Percentiles rank a stretch among this genome's conserved stretches.
Conservation (phyloP, 2,329 filamentous ascomycete genomes). For the Cladosporium sp. region DNA sequence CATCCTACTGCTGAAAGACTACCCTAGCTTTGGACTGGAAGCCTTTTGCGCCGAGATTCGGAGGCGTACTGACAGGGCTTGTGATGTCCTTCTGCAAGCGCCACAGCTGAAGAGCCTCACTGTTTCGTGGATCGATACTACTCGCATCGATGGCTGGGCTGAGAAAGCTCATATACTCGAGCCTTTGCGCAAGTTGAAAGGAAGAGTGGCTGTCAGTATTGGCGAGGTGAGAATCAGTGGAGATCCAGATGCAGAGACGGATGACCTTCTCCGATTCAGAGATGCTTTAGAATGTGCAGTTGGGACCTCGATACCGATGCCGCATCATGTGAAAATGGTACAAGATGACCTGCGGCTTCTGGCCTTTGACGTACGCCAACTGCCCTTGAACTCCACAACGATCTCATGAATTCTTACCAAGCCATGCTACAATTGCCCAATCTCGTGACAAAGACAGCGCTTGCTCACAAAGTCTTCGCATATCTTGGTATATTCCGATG, state of each 20-base stretch:
- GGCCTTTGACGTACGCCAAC: conserved; percentile 26
- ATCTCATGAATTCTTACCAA: neutral
- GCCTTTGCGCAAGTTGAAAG: conserved; percentile 18
- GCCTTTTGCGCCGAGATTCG: conserved; percentile 29
- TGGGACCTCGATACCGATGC: conserved; percentile 13
- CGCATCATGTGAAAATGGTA: conserved; percentile 12
- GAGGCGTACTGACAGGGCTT: conserved; percentile 24
- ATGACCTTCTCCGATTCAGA: conserved; percentile 20
- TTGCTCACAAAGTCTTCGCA: too few species aligned
- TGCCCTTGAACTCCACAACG: conserved; percentile 5
- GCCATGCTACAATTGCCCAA: too few species aligned
- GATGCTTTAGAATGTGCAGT: conserved; percentile 21
- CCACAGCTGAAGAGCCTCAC: conserved; percentile 21
- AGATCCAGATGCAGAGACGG: conserved; percentile 22
- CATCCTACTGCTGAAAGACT: conserved; percentile 27
- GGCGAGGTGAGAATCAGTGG: conserved; percentile 26
- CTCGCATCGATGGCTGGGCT: conserved; percentile 21
- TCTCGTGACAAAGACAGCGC: too few species aligned
- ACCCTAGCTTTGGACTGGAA: conserved; percentile 28
- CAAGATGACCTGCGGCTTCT: conserved; percentile 21
- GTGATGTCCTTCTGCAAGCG: conserved; percentile 26
- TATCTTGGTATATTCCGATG: too few species aligned
- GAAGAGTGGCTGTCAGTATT: conserved; percentile 3
- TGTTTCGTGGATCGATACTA: conserved; percentile 33
- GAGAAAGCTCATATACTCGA: conserved; percentile 28